Evolutionary conservation across 176 grass and related monocot genomes (phyloP).

Genomic region (Oryza nivara): DNA sequence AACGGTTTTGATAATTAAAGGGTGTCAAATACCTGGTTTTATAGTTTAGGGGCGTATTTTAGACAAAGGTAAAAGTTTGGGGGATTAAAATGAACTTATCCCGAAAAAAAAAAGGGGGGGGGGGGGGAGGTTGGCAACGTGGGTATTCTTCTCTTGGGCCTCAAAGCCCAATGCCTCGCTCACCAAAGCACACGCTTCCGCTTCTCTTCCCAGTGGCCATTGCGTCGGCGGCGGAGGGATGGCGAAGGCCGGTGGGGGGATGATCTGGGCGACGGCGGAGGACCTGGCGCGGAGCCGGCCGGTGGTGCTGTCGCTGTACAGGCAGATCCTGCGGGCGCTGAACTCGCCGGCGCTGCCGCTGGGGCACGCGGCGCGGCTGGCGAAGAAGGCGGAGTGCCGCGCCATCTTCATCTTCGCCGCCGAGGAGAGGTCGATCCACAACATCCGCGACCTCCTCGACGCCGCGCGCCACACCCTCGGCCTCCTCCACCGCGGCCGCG

Average conservation of each 20-base stretch:
- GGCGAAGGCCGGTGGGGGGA: conserved; percentile 48
- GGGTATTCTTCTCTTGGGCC: not conserved
- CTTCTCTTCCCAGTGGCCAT: not conserved
- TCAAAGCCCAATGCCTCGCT: not conserved
- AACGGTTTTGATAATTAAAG: too few relatives aligned
- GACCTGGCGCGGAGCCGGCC: conserved; percentile 64
- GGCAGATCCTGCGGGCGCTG: conserved; percentile 75
- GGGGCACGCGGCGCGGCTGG: conserved; percentile 61
- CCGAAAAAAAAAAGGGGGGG: too few relatives aligned
- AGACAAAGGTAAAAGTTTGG: too few relatives aligned
- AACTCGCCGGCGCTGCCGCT: conserved; percentile 74
- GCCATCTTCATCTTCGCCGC: conserved; percentile 81
- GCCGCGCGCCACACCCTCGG: conserved; percentile 68
- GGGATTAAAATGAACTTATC: too few relatives aligned
- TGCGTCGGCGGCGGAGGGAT: conserved; percentile 43
- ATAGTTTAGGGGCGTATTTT: too few relatives aligned
- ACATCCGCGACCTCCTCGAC: conserved; percentile 79
- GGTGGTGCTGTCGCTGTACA: conserved; percentile 72
- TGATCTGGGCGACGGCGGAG: conserved; percentile 82
- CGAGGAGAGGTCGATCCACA: conserved; percentile 81
- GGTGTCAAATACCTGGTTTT: too few relatives aligned
- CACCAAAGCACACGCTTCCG: not conserved
- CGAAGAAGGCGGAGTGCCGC: conserved; percentile 86
- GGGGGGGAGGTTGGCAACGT: not conserved
- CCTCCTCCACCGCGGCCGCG: conserved; percentile 68